A percentile compares a stretch with the other conserved stretches of the same genome.
Evolutionary conservation across 2,329 filamentous ascomycete species (phyloP).

Genomic region (Aspergillus ustus): DNA sequence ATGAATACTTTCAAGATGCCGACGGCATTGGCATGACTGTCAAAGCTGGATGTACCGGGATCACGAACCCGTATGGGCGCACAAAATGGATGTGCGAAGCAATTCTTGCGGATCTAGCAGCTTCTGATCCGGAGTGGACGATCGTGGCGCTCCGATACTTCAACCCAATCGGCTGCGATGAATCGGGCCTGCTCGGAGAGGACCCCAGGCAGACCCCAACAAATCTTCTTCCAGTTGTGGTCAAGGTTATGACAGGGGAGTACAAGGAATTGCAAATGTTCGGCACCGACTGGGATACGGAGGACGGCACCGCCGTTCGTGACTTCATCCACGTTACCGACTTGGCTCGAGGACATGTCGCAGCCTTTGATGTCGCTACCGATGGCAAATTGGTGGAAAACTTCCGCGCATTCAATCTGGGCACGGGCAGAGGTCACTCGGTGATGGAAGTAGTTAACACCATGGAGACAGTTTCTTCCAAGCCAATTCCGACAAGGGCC

Average conservation of each 20-base stretch:
- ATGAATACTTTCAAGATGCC: slow-evolving; percentile 51
- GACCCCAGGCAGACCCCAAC: slow-evolving; percentile 65
- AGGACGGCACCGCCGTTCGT: slow-evolving; percentile 68
- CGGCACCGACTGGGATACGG: slow-evolving; percentile 67
- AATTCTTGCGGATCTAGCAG: slow-evolving; percentile 65
- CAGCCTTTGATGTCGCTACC: slow-evolving; percentile 54
- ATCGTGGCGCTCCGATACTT: slow-evolving; percentile 70
- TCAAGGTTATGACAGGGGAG: slow-evolving; percentile 63
- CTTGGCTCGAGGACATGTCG: slow-evolving; percentile 66
- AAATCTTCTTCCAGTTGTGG: slow-evolving; percentile 68
- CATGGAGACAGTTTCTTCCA: slow-evolving; percentile 45
- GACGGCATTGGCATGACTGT: slow-evolving; percentile 49
- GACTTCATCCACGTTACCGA: slow-evolving; percentile 73
- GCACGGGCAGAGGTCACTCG: slow-evolving; percentile 44
- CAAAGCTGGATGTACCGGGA: slow-evolving; percentile 57
- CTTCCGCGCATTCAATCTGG: slow-evolving; percentile 48
- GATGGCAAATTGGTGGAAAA: slow-evolving; percentile 43
- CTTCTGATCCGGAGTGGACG: slow-evolving; percentile 64
- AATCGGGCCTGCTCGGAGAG: slow-evolving; percentile 67
- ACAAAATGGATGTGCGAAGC: slow-evolving; percentile 72
- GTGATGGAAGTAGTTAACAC: slow-evolving; percentile 44
- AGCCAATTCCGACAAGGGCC: slow-evolving; percentile 36
- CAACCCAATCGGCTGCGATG: slow-evolving; percentile 69
- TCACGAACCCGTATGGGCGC: slow-evolving; percentile 69
- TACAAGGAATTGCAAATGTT: slow-evolving; percentile 63